These are phyloP conservation scores for Cadophora sp. DNA, from an alignment of 2,329 filamentous ascomycete genomes.

Conservation along the genomic window DNA sequence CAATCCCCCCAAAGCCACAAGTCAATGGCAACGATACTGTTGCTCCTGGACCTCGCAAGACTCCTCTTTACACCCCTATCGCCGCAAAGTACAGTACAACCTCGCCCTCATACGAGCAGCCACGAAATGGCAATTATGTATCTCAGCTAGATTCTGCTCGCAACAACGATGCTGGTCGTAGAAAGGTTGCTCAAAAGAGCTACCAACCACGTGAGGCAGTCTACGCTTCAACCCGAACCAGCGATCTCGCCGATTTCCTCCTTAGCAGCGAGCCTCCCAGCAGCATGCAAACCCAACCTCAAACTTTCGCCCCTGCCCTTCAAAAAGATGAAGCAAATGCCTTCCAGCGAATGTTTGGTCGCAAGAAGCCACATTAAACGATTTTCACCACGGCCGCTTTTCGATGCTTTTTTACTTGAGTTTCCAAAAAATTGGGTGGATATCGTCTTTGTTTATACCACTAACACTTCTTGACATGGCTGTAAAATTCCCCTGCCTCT, in stretches of 20 bases:
- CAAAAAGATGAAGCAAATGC: constrained; percentile 37
- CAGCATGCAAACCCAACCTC: constrained; percentile 29
- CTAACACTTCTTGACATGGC: background rate
- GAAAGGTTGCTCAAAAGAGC: constrained; percentile 55
- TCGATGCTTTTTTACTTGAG: background rate
- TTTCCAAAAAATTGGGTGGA: background rate
- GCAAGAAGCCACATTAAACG: constrained; percentile 33
- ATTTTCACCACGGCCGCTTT: background rate
- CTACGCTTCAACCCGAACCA: constrained; percentile 51
- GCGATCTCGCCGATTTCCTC: constrained; percentile 76
- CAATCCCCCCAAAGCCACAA: constrained; percentile 46
- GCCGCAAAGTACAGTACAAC: constrained; percentile 57
- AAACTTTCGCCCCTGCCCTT: constrained; percentile 31
- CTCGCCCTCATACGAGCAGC: constrained; percentile 55
- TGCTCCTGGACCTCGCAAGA: constrained; percentile 34
- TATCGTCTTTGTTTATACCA: constrained; percentile 12
- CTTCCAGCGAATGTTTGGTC: constrained; percentile 40
- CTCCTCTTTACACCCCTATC: constrained; percentile 41
- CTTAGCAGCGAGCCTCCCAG: constrained; percentile 38
- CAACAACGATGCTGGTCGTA: constrained; percentile 34
- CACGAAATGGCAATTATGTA: constrained; percentile 44
- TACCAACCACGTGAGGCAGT: constrained; percentile 48
- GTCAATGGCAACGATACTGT: constrained; percentile 36
- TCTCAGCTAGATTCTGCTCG: constrained; percentile 35
- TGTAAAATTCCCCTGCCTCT: background rate